Conservation (phyloP, 2,329 filamentous ascomycete species). For the Ustulina deusta region DNA sequence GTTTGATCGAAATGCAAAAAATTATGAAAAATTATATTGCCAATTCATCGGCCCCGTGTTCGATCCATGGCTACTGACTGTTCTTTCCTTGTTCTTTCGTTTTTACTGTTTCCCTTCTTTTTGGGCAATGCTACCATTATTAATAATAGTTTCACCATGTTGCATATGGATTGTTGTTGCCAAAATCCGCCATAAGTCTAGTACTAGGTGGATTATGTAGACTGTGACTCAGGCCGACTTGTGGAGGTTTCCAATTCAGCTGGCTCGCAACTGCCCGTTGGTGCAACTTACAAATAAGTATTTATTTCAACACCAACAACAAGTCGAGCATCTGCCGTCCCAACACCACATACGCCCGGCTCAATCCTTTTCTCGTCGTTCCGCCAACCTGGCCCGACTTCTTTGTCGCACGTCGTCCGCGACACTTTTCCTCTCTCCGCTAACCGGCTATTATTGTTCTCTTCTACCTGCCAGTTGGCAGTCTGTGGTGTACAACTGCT, state of each 20-base stretch:
- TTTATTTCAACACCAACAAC: background rate
- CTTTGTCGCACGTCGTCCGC: background rate
- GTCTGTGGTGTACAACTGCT: background rate
- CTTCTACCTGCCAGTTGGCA: background rate
- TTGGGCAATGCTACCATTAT: too few species aligned
- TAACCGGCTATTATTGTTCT: background rate
- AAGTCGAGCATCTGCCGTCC: background rate
- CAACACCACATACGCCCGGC: background rate
- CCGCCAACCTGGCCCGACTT: background rate
- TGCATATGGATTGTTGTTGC: too few species aligned
- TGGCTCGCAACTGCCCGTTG: background rate
- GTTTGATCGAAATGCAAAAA: conserved; percentile 67
- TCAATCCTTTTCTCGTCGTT: background rate
- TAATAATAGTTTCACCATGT: too few species aligned
- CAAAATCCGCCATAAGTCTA: background rate
- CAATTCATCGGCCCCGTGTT: conserved; percentile 64
- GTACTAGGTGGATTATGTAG: background rate
- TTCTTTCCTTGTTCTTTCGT: background rate
- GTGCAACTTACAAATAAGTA: background rate
- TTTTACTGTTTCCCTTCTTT: background rate
- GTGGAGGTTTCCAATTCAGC: conserved; percentile 13
- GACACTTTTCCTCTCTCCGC: background rate
- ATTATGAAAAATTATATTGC: too few species aligned
- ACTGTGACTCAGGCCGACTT: conserved; percentile 28
- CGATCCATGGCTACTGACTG: conserved; percentile 57